Percentiles rank a stretch among this genome's conserved stretches.
These are phyloP conservation scores for Leucosporidium scottii DNA, from an alignment of 768 basidiomycete species.

Conservation along the genomic window DNA sequence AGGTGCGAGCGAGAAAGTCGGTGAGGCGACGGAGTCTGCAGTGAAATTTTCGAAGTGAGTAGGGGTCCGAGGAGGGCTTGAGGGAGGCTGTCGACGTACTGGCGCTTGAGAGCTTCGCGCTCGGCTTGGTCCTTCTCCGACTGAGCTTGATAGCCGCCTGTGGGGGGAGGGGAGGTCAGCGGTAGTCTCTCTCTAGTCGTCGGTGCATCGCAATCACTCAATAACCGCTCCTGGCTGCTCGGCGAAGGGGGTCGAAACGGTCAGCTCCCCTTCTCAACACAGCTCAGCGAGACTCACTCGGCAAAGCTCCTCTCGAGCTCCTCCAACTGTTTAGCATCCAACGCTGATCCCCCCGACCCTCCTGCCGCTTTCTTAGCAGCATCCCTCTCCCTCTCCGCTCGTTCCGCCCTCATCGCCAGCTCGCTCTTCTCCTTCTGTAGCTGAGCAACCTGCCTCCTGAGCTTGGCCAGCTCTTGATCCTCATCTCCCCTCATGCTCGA, in stretches of 20 bases:
- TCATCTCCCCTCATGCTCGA: neutral
- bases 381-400: neutral
- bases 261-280: neutral
- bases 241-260: neutral
- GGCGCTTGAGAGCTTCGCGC: neutral
- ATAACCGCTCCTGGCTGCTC: no score
- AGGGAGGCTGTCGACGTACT: neutral
- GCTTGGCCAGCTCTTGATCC: conserved; percentile 8
- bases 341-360: neutral
- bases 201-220: no score
- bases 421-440: conserved; percentile 9
- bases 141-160: neutral
- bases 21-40: neutral
- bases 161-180: neutral
- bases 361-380: no score
- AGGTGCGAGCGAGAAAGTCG: neutral
- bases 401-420: neutral
- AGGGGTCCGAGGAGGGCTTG: neutral
- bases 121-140: neutral
- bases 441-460: neutral
- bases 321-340: conserved; percentile 15
- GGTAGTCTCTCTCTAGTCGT: no score
- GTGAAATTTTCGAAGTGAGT: neutral
- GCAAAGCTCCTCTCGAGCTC: neutral
- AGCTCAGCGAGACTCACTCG: neutral